Evolutionary conservation across 768 basidiomycete genomes (phyloP), one percentile per base, ranked within the genome.

Genomic region (Neoboletus subvelutipes): DNA sequence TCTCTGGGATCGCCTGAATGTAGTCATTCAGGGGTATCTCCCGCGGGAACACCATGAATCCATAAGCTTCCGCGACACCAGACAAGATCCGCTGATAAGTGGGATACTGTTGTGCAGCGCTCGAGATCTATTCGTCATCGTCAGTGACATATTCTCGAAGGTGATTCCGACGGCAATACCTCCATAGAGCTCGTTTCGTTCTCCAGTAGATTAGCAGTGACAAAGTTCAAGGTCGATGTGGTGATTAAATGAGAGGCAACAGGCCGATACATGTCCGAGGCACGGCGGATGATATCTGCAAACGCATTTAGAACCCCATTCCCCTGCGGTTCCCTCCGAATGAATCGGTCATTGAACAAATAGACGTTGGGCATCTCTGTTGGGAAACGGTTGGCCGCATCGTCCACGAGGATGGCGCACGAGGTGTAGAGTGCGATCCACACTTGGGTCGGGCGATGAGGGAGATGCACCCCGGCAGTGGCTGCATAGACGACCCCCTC

Each of bases 381-480:
- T 18, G 56, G 49, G 48, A 74, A 70, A 17, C 59, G 55, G 2
- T 62, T 57, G 18, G 70, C 62, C 2, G 58, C 50, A 56, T 80
- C 77, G 57, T 81, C 79, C 29, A 74, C 54, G 41, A 63, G 74
- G 48, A 72, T 71, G n/a, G 67, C 50, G 45, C 70, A 75, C 0
- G 76, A 69, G 1, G 78, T 79, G 58, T 70, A 79, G 10, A 79
- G 64, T 4, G 76, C 71, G 31, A 79, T 74, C 70, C 33, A 72
- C 56, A 50, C 62, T 31, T 58, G 66, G 1, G 60, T 55, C 3
- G 53, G 33, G 31, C 58, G 63, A 22, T 57, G 33, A 9, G 50
- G 49, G 8, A 78, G 62, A 56, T 77, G 76, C 0, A 48, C 56
- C 29, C 72, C 73, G 2, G 68, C 66, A 2, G 58, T 64, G 9